Percentiles rank a stretch among this genome's conserved stretches.
phyloP scores from a whole-genome alignment of 1,284 basidiomycete species.

The Entoloma clypeatum region DNA sequence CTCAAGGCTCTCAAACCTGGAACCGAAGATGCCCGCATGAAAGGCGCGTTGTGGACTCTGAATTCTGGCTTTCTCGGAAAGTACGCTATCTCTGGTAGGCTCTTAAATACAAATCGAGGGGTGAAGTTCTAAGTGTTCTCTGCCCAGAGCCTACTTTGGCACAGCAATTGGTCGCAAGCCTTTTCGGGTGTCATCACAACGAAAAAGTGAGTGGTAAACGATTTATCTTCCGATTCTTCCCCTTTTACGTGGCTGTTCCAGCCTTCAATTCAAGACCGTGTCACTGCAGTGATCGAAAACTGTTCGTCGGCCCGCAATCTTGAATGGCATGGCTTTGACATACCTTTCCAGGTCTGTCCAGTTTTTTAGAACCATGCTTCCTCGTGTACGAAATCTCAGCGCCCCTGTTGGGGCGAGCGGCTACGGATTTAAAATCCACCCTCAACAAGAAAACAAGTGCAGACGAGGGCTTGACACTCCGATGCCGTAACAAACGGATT shows the following conservation, averaged over 20 bases:
- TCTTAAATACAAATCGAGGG: not conserved
- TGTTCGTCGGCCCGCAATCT: too few relatives aligned
- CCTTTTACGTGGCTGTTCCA: conserved; percentile 23
- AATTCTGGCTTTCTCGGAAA: conserved; percentile 64
- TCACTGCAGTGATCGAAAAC: conserved; percentile 58
- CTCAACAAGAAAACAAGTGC: conserved; percentile 27
- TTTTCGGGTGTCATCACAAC: conserved; percentile 65
- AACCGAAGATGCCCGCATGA: conserved; percentile 84
- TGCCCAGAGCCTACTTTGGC: conserved; percentile 46
- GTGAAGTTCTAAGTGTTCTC: not conserved
- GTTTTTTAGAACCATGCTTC: conserved; percentile 57
- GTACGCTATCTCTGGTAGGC: conserved; percentile 56
- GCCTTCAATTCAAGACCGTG: conserved; percentile 68
- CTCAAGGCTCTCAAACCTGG: conserved; percentile 72
- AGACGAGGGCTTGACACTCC: conserved; percentile 39
- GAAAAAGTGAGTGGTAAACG: conserved; percentile 47
- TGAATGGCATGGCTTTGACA: too few relatives aligned
- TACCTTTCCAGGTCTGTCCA: conserved; percentile 44
- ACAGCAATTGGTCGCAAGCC: conserved; percentile 43
- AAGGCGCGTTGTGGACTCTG: conserved; percentile 87
- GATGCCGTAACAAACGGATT: conserved; percentile 44
- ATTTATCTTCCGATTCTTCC: conserved; percentile 3
- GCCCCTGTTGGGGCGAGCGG: conserved; percentile 35
- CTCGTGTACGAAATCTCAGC: conserved; percentile 52
- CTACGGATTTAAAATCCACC: conserved; percentile 34